Evolutionary conservation across 306 rosid genomes (phyloP).

Genomic region (Echinosophora koreensis): DNA sequence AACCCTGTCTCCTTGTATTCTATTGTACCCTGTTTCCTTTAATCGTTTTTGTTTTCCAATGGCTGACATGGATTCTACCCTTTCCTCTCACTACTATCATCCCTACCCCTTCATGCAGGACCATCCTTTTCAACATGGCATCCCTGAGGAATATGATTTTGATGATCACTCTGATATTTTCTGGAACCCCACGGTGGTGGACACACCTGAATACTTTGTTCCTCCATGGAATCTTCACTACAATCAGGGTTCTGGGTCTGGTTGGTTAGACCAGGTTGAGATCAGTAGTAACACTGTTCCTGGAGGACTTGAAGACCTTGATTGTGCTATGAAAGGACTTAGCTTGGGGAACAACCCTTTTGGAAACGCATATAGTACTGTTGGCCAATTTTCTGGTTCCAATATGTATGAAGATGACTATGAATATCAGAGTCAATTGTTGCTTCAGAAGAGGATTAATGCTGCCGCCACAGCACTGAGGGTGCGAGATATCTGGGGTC

Average conservation of each 20-base stretch:
- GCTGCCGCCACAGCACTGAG: not conserved
- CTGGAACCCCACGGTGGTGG: not conserved
- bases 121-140: not conserved
- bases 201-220: not conserved
- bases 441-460: not conserved
- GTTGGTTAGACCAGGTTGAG: too few relatives aligned
- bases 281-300: not conserved
- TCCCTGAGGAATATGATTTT: not conserved
- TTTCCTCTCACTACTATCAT: not conserved
- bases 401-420: not conserved
- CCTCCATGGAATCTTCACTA: not conserved
- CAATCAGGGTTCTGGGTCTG: not conserved
- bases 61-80: not conserved
- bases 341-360: not conserved
- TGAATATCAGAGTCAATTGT: not conserved
- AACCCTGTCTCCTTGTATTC: too few relatives aligned
- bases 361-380: not conserved
- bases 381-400: not conserved
- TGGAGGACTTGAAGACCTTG: not conserved
- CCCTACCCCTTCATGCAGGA: not conserved
- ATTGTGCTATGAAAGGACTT: not conserved
- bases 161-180: not conserved
- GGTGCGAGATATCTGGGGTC: not conserved
- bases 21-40: not conserved
- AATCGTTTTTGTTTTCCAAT: not conserved